Evolutionary conservation across 164 flowering plant species (phyloP).

Genomic region (Stephania cephalantha): DNA sequence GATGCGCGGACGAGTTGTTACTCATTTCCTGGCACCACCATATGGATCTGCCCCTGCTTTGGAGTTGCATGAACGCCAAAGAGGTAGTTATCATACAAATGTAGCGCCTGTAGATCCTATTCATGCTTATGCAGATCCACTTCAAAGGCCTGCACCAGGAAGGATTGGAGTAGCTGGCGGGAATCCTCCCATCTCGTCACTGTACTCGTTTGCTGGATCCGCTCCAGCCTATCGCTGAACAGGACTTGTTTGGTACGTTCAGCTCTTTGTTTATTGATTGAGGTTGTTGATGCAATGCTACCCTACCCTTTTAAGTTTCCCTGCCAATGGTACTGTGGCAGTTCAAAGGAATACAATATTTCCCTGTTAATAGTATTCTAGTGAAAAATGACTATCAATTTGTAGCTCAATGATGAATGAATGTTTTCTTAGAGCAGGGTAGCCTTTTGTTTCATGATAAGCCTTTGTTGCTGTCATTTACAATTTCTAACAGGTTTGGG

Average conservation of each 20-base stretch:
- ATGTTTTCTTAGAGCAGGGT: no score
- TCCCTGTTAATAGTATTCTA: not conserved
- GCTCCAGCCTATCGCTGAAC: constrained; percentile 17
- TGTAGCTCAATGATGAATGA: no score
- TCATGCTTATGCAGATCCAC: constrained; percentile 4
- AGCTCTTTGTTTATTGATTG: not conserved
- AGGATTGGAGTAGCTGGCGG: not conserved
- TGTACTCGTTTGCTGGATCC: constrained; percentile 15
- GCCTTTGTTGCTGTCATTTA: no score
- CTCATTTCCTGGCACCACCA: not conserved
- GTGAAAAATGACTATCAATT: not conserved
- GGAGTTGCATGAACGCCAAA: constrained; percentile 4
- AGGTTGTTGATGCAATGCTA: no score
- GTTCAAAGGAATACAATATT: not conserved
- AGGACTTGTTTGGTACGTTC: constrained; percentile 2
- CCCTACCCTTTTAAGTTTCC: no score
- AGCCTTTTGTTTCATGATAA: no score
- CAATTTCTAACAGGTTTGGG: no score
- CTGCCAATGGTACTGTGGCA: no score
- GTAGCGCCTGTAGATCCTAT: constrained; percentile 6
- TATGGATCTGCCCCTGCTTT: not conserved
- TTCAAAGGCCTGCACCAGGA: constrained; percentile 7
- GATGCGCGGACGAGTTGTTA: not conserved
- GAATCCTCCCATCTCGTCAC: constrained; percentile 12
- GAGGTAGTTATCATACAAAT: not conserved